A percentile compares a stretch with the other conserved stretches of the same genome.
These are phyloP conservation scores for Pyrenophora seminiperda DNA, from an alignment of 2,329 filamentous ascomycete species.

Conservation along the genomic window DNA sequence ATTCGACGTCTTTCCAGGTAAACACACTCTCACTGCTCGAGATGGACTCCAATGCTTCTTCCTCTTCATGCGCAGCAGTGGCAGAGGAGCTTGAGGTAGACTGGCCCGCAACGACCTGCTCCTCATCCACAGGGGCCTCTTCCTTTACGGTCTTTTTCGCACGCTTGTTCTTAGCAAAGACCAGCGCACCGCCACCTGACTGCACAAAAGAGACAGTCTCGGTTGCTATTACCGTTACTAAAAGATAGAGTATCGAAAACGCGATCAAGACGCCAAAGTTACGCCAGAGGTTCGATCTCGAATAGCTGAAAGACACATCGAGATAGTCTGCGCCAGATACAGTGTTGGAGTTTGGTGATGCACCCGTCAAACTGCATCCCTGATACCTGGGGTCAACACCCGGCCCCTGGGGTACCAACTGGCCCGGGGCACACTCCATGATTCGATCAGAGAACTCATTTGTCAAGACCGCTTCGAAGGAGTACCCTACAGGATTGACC, in stretches of 20 bases:
- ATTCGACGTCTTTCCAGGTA: slow-evolving; percentile 56
- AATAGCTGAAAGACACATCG: slow-evolving; percentile 61
- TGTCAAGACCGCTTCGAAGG: slow-evolving; percentile 69
- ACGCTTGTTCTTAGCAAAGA: slow-evolving; percentile 72
- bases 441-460: slow-evolving; percentile 66
- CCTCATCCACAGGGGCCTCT: slow-evolving; percentile 59
- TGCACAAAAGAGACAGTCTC: slow-evolving; percentile 69
- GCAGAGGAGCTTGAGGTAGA: slow-evolving; percentile 29
- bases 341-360: slow-evolving; percentile 55
- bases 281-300: slow-evolving; percentile 65
- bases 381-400: slow-evolving; percentile 61
- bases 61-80: slow-evolving; percentile 31
- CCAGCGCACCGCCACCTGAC: slow-evolving; percentile 68
- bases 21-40: slow-evolving; percentile 47
- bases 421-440: slow-evolving; percentile 64
- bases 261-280: slow-evolving; percentile 81
- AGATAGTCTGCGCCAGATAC: slow-evolving; percentile 64
- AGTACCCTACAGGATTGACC: slow-evolving; percentile 60
- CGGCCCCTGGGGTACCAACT: slow-evolving; percentile 65
- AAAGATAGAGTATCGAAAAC: slow-evolving; percentile 74
- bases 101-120: slow-evolving; percentile 54
- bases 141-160: slow-evolving; percentile 60
- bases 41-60: slow-evolving; percentile 43
- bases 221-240: slow-evolving; percentile 71
- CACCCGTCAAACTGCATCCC: slow-evolving; percentile 67